These are phyloP conservation scores for Mycena sp. DNA, from an alignment of 1,284 basidiomycete genomes.

Conservation along the genomic window DNA sequence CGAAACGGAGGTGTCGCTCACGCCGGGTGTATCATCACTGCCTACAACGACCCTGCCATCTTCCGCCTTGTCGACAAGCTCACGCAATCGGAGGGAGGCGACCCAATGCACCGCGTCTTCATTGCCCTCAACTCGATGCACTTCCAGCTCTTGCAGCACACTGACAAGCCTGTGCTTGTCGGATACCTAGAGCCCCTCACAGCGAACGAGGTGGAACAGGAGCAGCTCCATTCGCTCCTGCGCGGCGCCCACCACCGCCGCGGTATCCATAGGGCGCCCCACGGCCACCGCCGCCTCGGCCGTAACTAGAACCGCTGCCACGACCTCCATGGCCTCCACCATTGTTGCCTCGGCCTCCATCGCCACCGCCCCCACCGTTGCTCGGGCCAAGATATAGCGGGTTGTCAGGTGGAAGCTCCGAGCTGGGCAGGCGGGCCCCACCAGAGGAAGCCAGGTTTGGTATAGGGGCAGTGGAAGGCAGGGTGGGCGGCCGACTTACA, in stretches of 20 bases:
- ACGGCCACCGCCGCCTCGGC: neutral
- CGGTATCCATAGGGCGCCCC: neutral
- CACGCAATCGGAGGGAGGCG: neutral
- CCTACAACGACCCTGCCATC: neutral
- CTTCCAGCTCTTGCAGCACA: neutral
- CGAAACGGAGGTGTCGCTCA: neutral
- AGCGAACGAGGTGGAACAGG: neutral
- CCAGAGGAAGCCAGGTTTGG: neutral
- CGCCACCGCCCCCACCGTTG: neutral
- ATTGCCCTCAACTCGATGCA: conserved; percentile 3
- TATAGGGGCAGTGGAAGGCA: neutral
- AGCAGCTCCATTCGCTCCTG: neutral
- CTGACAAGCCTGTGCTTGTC: neutral
- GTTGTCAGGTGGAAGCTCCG: neutral
- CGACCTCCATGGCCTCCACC: neutral
- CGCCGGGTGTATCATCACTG: neutral
- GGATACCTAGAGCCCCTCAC: neutral
- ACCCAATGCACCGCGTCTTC: neutral
- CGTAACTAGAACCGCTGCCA: neutral
- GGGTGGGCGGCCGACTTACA: neutral
- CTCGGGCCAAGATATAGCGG: neutral
- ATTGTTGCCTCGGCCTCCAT: neutral
- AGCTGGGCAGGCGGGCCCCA: neutral
- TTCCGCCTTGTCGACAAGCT: neutral
- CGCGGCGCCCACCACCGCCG: too few species aligned